phyloP scores from a whole-genome alignment of 2,329 filamentous ascomycete genomes.

The Colletotrichum lini region DNA sequence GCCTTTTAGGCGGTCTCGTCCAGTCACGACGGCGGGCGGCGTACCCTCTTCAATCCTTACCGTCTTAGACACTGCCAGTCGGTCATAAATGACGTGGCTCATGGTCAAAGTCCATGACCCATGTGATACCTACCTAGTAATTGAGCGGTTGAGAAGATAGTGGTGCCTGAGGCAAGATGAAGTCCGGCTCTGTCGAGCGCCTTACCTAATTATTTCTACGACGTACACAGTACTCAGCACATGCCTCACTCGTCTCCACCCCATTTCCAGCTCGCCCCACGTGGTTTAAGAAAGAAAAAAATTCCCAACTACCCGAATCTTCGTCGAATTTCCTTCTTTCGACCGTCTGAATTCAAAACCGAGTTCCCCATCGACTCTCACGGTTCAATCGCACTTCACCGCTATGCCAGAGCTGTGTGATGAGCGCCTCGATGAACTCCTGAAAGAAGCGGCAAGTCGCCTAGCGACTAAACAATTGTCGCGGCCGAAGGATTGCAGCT shows the following conservation, averaged over 20 bases:
- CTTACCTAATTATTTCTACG: neutral
- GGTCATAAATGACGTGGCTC: too few relatives aligned
- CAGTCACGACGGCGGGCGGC: too few relatives aligned
- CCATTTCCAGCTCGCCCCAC: conserved; percentile 13
- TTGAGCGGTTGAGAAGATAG: neutral
- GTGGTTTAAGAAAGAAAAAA: conserved; percentile 11
- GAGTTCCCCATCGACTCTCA: neutral
- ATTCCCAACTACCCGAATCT: neutral
- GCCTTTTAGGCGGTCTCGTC: too few relatives aligned
- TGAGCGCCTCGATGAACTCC: conserved; percentile 40
- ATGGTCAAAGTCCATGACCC: too few relatives aligned
- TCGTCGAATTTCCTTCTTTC: neutral
- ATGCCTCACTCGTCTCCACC: conserved; percentile 10
- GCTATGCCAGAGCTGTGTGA: conserved; percentile 43
- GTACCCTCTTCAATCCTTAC: too few relatives aligned
- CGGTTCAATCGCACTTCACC: conserved; percentile 29
- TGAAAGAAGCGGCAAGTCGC: conserved; percentile 42
- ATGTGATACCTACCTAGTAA: neutral
- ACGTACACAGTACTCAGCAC: too few relatives aligned
- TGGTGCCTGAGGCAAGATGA: neutral
- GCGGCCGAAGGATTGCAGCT: conserved; percentile 31
- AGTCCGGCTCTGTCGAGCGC: too few relatives aligned
- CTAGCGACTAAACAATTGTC: conserved; percentile 31
- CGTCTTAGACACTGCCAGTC: too few relatives aligned
- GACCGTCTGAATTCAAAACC: neutral